These are phyloP conservation scores for Fusarium oligoseptatum DNA, from an alignment of 2,329 filamentous ascomycete species.

Conservation along the genomic window DNA sequence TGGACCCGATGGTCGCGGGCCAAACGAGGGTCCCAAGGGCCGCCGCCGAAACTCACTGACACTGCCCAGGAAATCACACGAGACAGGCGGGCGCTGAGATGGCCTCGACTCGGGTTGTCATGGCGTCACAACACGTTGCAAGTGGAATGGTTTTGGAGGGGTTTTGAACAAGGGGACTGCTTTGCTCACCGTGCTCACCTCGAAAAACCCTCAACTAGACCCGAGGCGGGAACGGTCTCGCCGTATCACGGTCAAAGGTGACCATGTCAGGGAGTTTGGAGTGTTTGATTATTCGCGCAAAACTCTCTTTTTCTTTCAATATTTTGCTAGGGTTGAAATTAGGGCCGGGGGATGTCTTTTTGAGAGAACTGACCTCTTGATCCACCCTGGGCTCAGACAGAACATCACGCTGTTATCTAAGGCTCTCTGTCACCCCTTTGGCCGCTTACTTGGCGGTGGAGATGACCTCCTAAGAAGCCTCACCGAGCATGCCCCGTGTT, in stretches of 20 bases:
- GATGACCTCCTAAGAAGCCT: neutral
- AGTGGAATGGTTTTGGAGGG: conserved; percentile 41
- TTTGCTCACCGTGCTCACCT: conserved; percentile 39
- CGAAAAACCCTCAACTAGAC: conserved; percentile 27
- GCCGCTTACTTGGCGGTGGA: conserved; percentile 3
- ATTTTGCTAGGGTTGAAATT: conserved; percentile 4
- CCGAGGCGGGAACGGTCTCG: conserved; percentile 30
- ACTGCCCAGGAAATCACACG: conserved; percentile 35
- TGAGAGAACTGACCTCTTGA: neutral
- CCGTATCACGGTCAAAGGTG: conserved; percentile 22
- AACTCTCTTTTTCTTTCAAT: conserved; percentile 8
- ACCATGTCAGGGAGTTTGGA: conserved; percentile 1
- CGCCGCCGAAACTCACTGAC: conserved; percentile 13
- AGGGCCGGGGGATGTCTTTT: neutral
- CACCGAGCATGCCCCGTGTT: neutral
- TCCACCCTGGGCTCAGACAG: neutral
- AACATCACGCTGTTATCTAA: neutral
- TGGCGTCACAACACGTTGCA: conserved; percentile 36
- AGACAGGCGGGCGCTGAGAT: conserved; percentile 35
- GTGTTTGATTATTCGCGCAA: conserved; percentile 38
- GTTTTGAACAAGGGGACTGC: conserved; percentile 8
- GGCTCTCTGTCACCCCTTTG: conserved; percentile 1
- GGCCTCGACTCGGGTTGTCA: conserved; percentile 19
- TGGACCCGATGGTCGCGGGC: conserved; percentile 38
- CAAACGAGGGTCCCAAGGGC: neutral